A percentile compares a stretch with the other conserved stretches of the same genome.
These are phyloP conservation scores for Colletotrichum abscissum DNA, from an alignment of 2,329 filamentous ascomycete genomes.

Conservation along the genomic window DNA sequence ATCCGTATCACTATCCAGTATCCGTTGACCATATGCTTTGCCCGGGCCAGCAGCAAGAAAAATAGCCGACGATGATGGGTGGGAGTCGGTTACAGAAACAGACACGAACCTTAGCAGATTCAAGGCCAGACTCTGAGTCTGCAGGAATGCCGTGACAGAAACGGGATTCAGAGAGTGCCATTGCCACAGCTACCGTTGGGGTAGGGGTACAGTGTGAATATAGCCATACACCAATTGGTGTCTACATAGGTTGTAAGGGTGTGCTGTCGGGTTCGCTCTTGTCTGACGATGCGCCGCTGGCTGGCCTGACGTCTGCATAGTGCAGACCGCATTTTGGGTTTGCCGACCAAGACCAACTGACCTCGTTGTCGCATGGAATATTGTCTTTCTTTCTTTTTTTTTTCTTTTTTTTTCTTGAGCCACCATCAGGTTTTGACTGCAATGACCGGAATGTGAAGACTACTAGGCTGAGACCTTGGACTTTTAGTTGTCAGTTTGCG, in stretches of 20 bases:
- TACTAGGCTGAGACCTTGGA: neutral
- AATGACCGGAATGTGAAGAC: neutral
- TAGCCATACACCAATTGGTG: neutral
- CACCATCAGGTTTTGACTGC: neutral
- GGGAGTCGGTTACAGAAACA: conserved; percentile 9
- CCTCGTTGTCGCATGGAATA: neutral
- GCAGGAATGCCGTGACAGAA: neutral
- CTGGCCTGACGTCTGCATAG: conserved; percentile 6
- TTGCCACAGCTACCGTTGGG: neutral
- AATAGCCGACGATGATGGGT: conserved; percentile 6
- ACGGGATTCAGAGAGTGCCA: neutral
- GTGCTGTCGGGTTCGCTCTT: neutral
- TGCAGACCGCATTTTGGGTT: conserved; percentile 19
- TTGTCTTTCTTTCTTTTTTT: neutral
- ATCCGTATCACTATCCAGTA: too few relatives aligned
- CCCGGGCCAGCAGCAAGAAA: neutral
- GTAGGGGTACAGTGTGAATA: neutral
- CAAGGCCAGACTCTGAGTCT: neutral
- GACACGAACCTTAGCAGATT: neutral
- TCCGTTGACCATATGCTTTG: neutral
- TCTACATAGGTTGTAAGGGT: neutral
- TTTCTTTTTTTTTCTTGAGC: neutral
- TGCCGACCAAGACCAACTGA: neutral
- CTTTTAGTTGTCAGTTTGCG: neutral
- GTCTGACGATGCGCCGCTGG: conserved; percentile 16